Evolutionary conservation across 768 basidiomycete genomes (phyloP), one percentile per base, ranked within the genome.

Genomic region (Infundibulicybe gibba): DNA sequence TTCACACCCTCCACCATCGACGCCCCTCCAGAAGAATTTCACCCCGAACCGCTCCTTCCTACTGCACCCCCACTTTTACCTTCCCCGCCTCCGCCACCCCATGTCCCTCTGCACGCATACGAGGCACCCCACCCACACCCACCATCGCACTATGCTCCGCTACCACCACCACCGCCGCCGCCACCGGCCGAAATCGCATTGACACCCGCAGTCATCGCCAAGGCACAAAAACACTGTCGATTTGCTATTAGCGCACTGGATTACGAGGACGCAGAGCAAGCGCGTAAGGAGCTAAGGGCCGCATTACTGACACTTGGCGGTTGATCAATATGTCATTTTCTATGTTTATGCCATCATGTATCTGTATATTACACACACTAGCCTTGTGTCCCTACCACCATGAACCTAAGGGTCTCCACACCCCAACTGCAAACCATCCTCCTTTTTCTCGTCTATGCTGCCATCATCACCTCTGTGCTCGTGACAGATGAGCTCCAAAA

Each of bases 231-330:
- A 61, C 93, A 94, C 56, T 93, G 93, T 55, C 78, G 80, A 44
- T 97, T 87, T 68, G 95, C 95, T 6, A 90, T 97, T 48, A 92
- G 90, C 25, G 83, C 97, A n/a, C 71, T 99, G 45, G 93, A 97
- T 60, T 97, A 94, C 61, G 95, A 98, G 61, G 95, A 99, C 64
- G 74, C 75, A 9, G 87, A 88, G 52, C 88, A 90, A 56, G 95
- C 95, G 14, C 76, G 79, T 59, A 85, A 78, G 61, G 93, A 99
- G 66, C 65, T 99, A 54, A 74, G 79, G 53, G 72, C 78, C 32
- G 95, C 95, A 12, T 65, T 99, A 51, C 73, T 71, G 30, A 64
- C 80, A 31, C 69, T 92, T 16, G 87, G 81, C 17, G 83, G 71
- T 3, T 79, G 58, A 66, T 45, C 6, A 30, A 10, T 10, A 19